Base-by-base conservation (phyloP, 2,329 filamentous ascomycete species). In the Aureobasidium sp. region DNA sequence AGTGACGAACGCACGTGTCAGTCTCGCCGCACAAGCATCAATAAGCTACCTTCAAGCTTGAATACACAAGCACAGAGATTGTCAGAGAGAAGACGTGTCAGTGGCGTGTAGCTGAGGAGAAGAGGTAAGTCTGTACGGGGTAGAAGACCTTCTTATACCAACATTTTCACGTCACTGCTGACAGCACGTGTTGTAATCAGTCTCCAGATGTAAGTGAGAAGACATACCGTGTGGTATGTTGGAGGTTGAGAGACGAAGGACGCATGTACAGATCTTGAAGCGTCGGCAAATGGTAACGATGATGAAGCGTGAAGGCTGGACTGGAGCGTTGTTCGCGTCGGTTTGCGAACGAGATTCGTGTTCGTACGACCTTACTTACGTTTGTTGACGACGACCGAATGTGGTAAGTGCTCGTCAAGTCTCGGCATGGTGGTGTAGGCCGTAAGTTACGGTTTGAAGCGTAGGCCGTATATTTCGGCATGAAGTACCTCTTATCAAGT, bases 401-500 rank as follows among this genome's bases (percentile, higher is more conserved):
- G 10, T 8, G 30, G 48, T 37, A 50, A 36, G 48, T 36, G n/a
- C 32, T 50, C 48, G 32, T 21, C 11, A 6, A 36, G 47, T 34
- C 48, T 50, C 48, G 48, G 32, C 32, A 50, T 50, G 30, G 27
- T 45, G 42, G 21, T 21, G 21, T 21, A 1, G 21, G 21, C 1
- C 21, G 21, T 21, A 21, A 21, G 21, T 21, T 1, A 1, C 21
- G 21, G 21, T 1, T 21, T 21, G 21, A 21, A 21, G 21, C 21
- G 21, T 21, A 21, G 21, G 21, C 21, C 21, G 21, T 21, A 21
- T 21, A 21, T 21, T 21, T 21, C 21, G 21, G 1, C 21, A 21
- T 21, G 21, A 1, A 21, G 21, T 1, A 21, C 21, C 21, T 1
- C 1, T 1, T 1, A 21, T 1, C 21, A 21, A 21, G 21, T 1